A percentile compares a stretch with the other conserved stretches of the same genome.
Evolutionary conservation across 306 rosid genomes (phyloP).

Genomic region (Mucuna pruriens): DNA sequence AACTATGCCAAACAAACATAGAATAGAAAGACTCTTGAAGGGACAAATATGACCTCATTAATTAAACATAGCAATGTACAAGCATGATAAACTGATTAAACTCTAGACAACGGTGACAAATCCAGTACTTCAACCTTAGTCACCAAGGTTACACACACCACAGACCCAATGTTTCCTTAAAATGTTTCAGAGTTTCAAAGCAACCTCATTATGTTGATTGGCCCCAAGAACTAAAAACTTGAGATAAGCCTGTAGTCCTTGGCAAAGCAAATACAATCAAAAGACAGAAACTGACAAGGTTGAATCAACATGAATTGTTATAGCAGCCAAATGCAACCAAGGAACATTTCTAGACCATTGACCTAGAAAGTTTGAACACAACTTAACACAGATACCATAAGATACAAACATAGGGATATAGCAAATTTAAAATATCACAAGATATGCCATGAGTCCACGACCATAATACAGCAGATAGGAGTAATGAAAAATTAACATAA

Average conservation of each 20-base stretch:
- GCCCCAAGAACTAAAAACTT: background rate
- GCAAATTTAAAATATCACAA: background rate
- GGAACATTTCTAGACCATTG: background rate
- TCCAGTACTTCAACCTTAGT: background rate
- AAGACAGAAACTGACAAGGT: background rate
- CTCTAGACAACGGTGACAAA: background rate
- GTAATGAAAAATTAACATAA: background rate
- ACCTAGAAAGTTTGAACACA: background rate
- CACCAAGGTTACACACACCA: background rate
- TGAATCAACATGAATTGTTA: background rate
- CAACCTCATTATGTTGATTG: background rate
- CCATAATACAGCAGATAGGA: background rate
- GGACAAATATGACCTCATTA: background rate
- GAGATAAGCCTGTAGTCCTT: background rate
- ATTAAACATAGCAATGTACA: slow-evolving; percentile 5
- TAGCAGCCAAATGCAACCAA: background rate
- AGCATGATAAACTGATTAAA: slow-evolving; percentile 21
- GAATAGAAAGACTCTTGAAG: background rate
- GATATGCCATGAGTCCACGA: background rate
- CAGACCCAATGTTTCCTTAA: background rate
- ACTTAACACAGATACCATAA: background rate
- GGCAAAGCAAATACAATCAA: slow-evolving; percentile 14
- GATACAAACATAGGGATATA: background rate
- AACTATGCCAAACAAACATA: slow-evolving; percentile 16
- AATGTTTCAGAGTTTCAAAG: slow-evolving; percentile 4